Evolutionary conservation across 2,329 filamentous ascomycete genomes (phyloP).

Genomic region (Fusarium sambucinum): DNA sequence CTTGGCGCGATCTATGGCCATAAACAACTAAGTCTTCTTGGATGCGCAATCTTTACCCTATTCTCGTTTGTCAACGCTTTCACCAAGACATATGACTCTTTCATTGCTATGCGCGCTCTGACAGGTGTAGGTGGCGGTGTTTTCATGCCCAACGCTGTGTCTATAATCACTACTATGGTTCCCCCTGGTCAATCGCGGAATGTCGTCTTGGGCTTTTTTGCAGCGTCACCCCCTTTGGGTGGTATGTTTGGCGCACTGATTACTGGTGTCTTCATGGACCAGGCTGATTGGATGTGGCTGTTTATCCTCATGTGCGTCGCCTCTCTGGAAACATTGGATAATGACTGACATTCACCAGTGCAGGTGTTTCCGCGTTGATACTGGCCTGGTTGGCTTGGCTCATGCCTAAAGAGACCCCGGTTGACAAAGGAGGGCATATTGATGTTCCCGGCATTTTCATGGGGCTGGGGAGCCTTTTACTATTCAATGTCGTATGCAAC

Average conservation of each 20-base stretch:
- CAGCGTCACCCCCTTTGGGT: constrained; percentile 54
- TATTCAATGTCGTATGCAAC: constrained; percentile 66
- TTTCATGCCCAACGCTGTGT: constrained; percentile 65
- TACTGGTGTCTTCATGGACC: background rate
- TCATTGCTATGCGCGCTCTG: constrained; percentile 59
- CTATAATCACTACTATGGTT: constrained; percentile 61
- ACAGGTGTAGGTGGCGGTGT: constrained; percentile 62
- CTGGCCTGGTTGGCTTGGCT: constrained; percentile 13
- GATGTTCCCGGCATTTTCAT: constrained; percentile 39
- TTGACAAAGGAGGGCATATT: constrained; percentile 45
- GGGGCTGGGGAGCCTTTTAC: constrained; percentile 56
- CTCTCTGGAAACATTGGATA: rapidly evolving
- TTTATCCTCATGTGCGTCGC: constrained; percentile 16
- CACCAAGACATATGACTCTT: constrained; percentile 56
- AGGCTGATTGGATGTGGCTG: constrained; percentile 7
- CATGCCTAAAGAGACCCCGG: constrained; percentile 34
- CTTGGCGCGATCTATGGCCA: constrained; percentile 67
- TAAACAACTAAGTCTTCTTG: constrained; percentile 58
- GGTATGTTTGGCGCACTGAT: constrained; percentile 32
- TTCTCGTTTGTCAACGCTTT: constrained; percentile 61
- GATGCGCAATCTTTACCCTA: constrained; percentile 56
- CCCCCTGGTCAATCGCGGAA: constrained; percentile 56
- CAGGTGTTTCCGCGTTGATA: constrained; percentile 13
- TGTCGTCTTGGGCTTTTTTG: constrained; percentile 35
- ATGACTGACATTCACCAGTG: background rate